Conservation (phyloP, 768 basidiomycete species). For the Termitomyces sp. region DNA sequence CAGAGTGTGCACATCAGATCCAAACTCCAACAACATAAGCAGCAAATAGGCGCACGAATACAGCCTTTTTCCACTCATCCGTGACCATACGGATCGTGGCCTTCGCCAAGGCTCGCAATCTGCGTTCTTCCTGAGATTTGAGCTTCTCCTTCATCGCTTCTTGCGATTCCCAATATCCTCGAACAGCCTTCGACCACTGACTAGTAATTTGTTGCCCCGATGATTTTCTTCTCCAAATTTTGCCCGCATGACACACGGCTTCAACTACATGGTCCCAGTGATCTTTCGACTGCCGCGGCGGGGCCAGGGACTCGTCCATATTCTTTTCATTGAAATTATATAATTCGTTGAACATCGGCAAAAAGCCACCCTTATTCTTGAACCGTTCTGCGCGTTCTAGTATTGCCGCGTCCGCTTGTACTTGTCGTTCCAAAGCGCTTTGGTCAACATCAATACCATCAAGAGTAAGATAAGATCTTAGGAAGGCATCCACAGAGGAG, state of each 20-base stretch:
- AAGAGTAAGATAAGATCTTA: slow-evolving; percentile 58
- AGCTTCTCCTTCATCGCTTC: slow-evolving; percentile 59
- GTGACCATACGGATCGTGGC: slow-evolving; percentile 65
- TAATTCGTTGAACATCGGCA: slow-evolving; percentile 31
- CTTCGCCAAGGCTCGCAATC: slow-evolving; percentile 63
- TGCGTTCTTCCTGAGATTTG: slow-evolving; percentile 57
- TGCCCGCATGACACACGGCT: slow-evolving; percentile 28
- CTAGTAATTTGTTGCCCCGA: slow-evolving; percentile 35
- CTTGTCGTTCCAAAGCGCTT: slow-evolving; percentile 21
- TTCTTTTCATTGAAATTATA: slow-evolving; percentile 24
- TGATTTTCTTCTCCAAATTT: slow-evolving; percentile 22
- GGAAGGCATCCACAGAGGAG: slow-evolving; percentile 48
- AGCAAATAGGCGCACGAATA: slow-evolving; percentile 52
- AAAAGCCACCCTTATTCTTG: slow-evolving; percentile 32
- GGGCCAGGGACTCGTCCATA: slow-evolving; percentile 21
- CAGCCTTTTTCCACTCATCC: slow-evolving; percentile 84
- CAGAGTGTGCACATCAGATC: background rate
- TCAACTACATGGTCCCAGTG: slow-evolving; percentile 58
- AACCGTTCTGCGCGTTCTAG: slow-evolving; percentile 28
- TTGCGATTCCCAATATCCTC: slow-evolving; percentile 70
- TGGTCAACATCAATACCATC: slow-evolving; percentile 44
- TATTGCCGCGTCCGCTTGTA: slow-evolving; percentile 27
- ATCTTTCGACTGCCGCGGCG: slow-evolving; percentile 35
- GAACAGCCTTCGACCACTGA: slow-evolving; percentile 58
- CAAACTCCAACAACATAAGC: background rate